Evolutionary conservation across 768 basidiomycete species (phyloP), one percentile per base, ranked within the genome.

Genomic region (Saitozyma podzolica): DNA sequence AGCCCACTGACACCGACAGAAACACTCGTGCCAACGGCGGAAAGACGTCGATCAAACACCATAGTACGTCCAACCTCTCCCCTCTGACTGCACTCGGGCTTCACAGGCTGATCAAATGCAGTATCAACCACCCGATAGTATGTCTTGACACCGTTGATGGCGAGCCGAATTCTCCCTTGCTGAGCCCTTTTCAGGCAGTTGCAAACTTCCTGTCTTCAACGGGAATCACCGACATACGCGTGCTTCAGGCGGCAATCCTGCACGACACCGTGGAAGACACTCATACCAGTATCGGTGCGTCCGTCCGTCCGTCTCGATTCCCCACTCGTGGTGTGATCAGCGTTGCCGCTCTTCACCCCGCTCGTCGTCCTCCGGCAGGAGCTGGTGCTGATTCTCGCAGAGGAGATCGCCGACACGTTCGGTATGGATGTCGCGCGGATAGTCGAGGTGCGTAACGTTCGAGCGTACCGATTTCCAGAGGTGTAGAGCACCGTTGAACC

Each of bases 201-300:
- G 72, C 78, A 11, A 76, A 76, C 56, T 71, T 73, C 53, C 68
- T 79, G 9, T 71, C 76, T 8, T 67, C 70, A 8, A 74, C 76
- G 9, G 78, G 78, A 19, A 65, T 77, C 16, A 72, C 67, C 6
- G 69, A 77, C 58, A 63, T 79, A 17, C 55, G 66, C n/a, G 74
- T 77, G 0, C 51, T 81, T 0, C 74, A 78, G 54, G 79, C 80
- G 0, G 80, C 80, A 0, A 62, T 80, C 6, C 51, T 79, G 42
- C 80, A 81, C 55, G 80, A 81, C 59, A 77, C 77, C 5, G 72
- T 81, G 13, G 80, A 81, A 58, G 80, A 81, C 53, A 81, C 80
- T 11, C 71, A 77, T 17, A 76, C 75, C 6, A 73, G 75, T 0
- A 64, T 72, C 0, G 69, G 72, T 73, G 58, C 50, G 69, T 63